Evolutionary conservation across 768 basidiomycete species (phyloP), one percentile per base, ranked within the genome.

Genomic region (Phlebiopsis flavidoalba): DNA sequence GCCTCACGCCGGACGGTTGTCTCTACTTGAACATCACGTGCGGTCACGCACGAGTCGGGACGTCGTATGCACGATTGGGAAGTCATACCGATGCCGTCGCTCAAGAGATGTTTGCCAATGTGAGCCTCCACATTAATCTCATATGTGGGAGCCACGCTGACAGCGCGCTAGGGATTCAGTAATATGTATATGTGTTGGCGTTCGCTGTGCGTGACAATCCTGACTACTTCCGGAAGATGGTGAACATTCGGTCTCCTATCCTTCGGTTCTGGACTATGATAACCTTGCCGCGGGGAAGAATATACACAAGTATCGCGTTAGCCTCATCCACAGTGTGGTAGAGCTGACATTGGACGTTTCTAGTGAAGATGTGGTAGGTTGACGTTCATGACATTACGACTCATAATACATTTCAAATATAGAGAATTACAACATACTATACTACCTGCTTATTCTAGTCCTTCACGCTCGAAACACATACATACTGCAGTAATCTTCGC

Each of bases 51-150:
- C n/a, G 91, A 65, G 89, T 88, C n/a, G n/a, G 51, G 89, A 90
- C 72, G 83, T 94, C 75, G 82, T 81, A 53, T 91, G 88, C 63
- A n/a, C n/a, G 92, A 94, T 68, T 94, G 91, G 91, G 91, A 94
- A 76, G 91, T n/a, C n/a, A 93, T 64, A 82, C 83, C 56, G 92
- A 94, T 69, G 77, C 80, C 54, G 85, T 91, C 60, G 80, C 85
- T 46, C 86, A 91, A 72, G 91, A 93, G 73, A 78, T 93, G 70
- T 91, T 82, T 74, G 79, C 80, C 51, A 94, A 91, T 69, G 91
- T 92, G 74, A 63, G 14, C 24, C n/a, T 46, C 12, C 1, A 35
- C 11, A 7, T 60, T 3, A 43, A 33, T 4, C 59, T 33, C 40
- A 24, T 69, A 64, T 8, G 17, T 17, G 17, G n/a, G 17, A 43